Evolutionary conservation across 1,139 yeast genomes (phyloP).

Genomic region (Candida albicans): DNA sequence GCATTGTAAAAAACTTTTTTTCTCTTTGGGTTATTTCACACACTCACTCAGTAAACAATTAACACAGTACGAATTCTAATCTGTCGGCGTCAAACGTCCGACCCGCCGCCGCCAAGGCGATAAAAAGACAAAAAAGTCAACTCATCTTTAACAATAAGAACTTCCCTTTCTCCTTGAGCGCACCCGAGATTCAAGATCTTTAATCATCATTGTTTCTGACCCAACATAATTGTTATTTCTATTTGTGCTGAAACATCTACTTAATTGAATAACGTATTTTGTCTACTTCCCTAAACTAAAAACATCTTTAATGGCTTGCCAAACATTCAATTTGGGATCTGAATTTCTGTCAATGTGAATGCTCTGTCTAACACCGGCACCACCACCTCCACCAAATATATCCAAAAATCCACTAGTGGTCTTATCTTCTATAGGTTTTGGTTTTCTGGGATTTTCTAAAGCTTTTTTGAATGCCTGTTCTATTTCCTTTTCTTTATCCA

Average conservation of each 20-base stretch:
- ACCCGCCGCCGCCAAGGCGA: no score
- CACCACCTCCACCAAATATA: slow-evolving; percentile 10
- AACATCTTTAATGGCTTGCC: slow-evolving; percentile 38
- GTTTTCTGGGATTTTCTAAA: slow-evolving; percentile 10
- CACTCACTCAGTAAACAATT: neutral
- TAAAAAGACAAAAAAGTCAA: no score
- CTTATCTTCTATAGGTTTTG: slow-evolving; percentile 4
- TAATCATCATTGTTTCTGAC: no score
- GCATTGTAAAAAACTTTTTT: neutral
- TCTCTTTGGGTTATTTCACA: neutral
- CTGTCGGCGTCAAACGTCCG: no score
- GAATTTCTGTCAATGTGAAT: slow-evolving; percentile 16
- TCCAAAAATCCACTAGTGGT: slow-evolving; percentile 10
- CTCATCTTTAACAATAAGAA: no score
- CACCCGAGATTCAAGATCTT: no score
- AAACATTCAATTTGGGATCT: slow-evolving; percentile 26
- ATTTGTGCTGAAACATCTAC: neutral
- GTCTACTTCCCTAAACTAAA: slow-evolving; percentile 19
- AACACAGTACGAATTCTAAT: no score
- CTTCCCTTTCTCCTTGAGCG: no score
- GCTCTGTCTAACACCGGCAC: neutral
- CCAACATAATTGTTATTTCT: neutral
- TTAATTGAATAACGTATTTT: neutral
- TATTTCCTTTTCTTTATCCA: slow-evolving; percentile 54
- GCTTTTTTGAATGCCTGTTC: slow-evolving; percentile 19